Base-by-base conservation (phyloP, 2,329 filamentous ascomycete genomes). In the Pyrenochaeta sp. region DNA sequence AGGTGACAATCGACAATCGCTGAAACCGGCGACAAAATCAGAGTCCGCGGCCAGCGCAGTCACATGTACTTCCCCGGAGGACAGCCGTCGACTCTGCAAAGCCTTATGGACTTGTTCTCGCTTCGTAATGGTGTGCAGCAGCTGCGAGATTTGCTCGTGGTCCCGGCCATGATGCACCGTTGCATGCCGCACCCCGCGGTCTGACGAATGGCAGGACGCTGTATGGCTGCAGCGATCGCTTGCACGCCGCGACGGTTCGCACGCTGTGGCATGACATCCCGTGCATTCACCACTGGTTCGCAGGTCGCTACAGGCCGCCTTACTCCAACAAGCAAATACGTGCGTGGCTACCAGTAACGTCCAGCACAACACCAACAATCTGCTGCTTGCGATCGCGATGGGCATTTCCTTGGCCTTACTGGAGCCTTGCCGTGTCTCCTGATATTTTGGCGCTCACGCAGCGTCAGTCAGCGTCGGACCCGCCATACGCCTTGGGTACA, bases 141-240 rank as follows among this genome's bases (percentile, higher is more conserved):
- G 45, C 51, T 32, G 44, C 44, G 44, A 34, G 45, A n/a, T 47
- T 47, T 34, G 45, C 45, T 43, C 45, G 50, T 50, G 27, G 12
- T 37, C 27, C 9, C 37, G 6, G 48, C 37, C 37, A 27, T 43
- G 7, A n/a, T 50, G 48, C 37, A 50, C 15, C 36, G 15, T 19
- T 36, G 34, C 50, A 47, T 42, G 28, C 36, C 50, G 34, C 50
- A 19, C 19, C 24, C 51, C 34, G 19, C 42, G 2, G 39, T 55
- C 54, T 58, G 58, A 61, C 58, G 49, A 51, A 61, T 58, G 30
- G 50, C 15, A 12, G 34, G 4, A 48, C 43, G 25, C 51, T 55
- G 54, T 25, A 40, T 58, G 58, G 58, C 51, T 54, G 58, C 46
- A 45, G 42, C 30, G 40, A 49, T 32, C 36, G 48, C 48, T 27